phyloP scores from a whole-genome alignment of 163 green algal genomes.

The Chlamydomonas reinhardtii region DNA sequence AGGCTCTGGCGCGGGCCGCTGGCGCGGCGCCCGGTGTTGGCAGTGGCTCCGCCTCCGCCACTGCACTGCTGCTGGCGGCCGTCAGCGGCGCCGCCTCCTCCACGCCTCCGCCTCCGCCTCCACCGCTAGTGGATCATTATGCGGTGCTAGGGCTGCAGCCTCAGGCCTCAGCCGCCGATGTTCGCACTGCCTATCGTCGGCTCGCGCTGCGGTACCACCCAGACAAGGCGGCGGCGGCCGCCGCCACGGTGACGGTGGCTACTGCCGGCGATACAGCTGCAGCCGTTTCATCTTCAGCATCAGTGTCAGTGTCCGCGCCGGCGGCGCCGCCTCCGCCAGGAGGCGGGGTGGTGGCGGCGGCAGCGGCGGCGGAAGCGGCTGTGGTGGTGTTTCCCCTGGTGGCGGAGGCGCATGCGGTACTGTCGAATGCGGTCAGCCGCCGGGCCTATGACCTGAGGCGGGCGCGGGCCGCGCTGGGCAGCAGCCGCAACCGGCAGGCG shows the following conservation, averaged over 20 bases:
- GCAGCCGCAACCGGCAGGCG: too few relatives aligned
- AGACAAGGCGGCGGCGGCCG: slow-evolving; percentile 53
- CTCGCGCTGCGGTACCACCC: slow-evolving; percentile 79
- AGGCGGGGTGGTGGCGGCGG: neutral
- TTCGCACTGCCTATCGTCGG: slow-evolving; percentile 66
- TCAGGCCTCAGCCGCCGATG: slow-evolving; percentile 30
- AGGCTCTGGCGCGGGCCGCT: neutral
- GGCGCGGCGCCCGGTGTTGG: neutral
- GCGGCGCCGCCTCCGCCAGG: neutral
- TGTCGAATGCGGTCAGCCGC: slow-evolving; percentile 29
- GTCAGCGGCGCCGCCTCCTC: neutral
- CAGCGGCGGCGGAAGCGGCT: neutral
- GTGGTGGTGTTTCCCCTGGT: slow-evolving; percentile 55
- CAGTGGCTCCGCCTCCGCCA: neutral
- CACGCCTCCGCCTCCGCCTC: neutral
- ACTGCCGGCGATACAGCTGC: too few relatives aligned
- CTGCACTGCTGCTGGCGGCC: neutral
- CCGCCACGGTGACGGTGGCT: neutral
- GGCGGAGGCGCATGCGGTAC: slow-evolving; percentile 45
- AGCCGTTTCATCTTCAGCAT: too few relatives aligned
- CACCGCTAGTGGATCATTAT: slow-evolving; percentile 41
- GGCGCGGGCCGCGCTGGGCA: neutral
- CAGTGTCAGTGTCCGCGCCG: neutral
- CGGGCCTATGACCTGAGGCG: slow-evolving; percentile 35
- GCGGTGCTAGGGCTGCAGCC: slow-evolving; percentile 62